Evolutionary conservation across 179 eudicot genomes (phyloP), one percentile per base, ranked within the genome.

Genomic region (Spergularia azorica): DNA sequence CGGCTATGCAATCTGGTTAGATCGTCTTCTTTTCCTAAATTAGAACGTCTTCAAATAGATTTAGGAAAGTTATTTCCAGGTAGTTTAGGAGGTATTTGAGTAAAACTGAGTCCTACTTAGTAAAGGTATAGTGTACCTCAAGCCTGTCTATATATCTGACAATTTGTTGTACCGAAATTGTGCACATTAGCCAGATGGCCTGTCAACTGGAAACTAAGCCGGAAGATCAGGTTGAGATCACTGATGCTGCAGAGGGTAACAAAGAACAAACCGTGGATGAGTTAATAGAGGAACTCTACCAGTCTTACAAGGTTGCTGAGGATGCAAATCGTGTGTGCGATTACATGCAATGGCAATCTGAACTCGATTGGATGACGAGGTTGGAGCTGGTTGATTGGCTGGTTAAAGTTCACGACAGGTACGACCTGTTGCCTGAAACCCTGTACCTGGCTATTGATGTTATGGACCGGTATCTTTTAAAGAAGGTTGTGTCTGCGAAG

Each of bases 361-460:
- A 91, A 72, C 87, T 95, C 52, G 91, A 87, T 64, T 89, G 84
- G 68, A 88, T 77, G 73, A 95, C 93, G 98, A 83, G 99, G 73
- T 82, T 90, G 68, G 90, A 93, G 69, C 83, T 95, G 43, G 80
- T 91, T 0, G 99, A 95, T 64, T 95, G 99, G 99, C 62, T 95
- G 72, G 82, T 91, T 2, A 96, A 91, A 76, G 96, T 95, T 17
- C 99, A 95, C 75, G 60, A 81, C 88, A 93, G 89, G 77, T 93
- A 93, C 56, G 94, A 91, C 57, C 86, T 95, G 56, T 69, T 78
- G 60, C 92, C 87, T 2, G 99, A 95, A 81, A 91, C 99, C 11
- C 90, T 95, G 61, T 95, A 90, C 85, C 86, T 95, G 60, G 86
- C 99, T 0, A 75, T 94, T 21, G 88, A 91, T 82, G 80, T 95